These are phyloP conservation scores for Russula brevipes DNA, from an alignment of 768 basidiomycete species.

Conservation along the genomic window DNA sequence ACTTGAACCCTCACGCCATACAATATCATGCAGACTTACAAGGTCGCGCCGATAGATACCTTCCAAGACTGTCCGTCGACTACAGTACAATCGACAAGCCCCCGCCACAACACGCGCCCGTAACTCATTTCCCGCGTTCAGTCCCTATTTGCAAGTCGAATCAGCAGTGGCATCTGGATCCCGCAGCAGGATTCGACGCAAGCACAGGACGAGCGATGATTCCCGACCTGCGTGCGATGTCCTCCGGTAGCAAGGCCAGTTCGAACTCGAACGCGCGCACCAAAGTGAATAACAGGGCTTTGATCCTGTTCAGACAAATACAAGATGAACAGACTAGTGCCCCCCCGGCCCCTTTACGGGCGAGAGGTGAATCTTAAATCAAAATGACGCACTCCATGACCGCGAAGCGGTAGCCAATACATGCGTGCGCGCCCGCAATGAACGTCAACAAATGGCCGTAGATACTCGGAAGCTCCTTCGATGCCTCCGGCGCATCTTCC, in stretches of 20 bases:
- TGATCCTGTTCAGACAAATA: constrained; percentile 22
- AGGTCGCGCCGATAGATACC: too few relatives aligned
- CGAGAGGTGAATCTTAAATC: not conserved
- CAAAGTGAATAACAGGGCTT: constrained; percentile 28
- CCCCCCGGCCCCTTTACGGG: not conserved
- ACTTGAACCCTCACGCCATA: too few relatives aligned
- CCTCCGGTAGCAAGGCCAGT: constrained; percentile 20
- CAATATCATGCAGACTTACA: too few relatives aligned
- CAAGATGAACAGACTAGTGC: not conserved
- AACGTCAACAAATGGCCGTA: constrained; percentile 28
- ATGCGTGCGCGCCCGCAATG: constrained; percentile 30
- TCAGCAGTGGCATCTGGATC: constrained; percentile 23
- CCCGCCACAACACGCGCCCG: too few relatives aligned
- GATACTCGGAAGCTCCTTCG: constrained; percentile 14
- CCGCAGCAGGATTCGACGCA: constrained; percentile 14
- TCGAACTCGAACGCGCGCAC: constrained; percentile 27
- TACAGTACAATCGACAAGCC: too few relatives aligned
- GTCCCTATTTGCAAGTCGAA: constrained; percentile 10
- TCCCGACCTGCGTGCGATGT: constrained; percentile 12
- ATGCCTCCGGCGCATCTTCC: constrained; percentile 18
- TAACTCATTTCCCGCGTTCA: not conserved
- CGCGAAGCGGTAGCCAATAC: constrained; percentile 32
- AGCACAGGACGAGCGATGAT: constrained; percentile 23
- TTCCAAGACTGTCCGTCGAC: too few relatives aligned
- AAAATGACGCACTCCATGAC: constrained; percentile 26